Conservation (phyloP, 805 yeast genomes). For the Cyberlindnera saturnus region DNA sequence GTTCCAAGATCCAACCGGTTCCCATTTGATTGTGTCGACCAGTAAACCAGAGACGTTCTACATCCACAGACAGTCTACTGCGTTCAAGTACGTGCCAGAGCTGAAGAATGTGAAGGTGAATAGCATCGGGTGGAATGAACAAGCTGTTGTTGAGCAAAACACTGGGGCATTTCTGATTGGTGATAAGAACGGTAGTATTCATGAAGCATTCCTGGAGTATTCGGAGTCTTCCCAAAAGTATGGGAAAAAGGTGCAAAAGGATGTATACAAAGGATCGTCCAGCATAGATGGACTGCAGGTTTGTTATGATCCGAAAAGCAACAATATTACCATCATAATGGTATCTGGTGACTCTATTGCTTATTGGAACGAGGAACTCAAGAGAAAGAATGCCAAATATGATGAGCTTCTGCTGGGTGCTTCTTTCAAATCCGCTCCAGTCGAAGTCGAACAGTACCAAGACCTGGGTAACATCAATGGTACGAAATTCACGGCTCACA, state of each 20-base stretch:
- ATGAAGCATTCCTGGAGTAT: constrained; percentile 40
- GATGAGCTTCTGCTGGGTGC: constrained; percentile 17
- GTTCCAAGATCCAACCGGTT: constrained; percentile 46
- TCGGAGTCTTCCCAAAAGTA: constrained; percentile 33
- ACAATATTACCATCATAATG: constrained; percentile 14
- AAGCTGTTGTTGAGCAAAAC: constrained; percentile 26
- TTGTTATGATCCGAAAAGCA: constrained; percentile 3
- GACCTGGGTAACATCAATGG: constrained; percentile 28
- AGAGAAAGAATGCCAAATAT: constrained; percentile 16
- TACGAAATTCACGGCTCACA: constrained; percentile 25
- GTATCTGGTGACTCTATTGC: constrained; percentile 27
- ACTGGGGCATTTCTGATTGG: constrained; percentile 47
- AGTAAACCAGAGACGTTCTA: constrained; percentile 41
- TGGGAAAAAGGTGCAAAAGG: constrained; percentile 34
- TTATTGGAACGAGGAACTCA: constrained; percentile 21
- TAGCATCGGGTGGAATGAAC: constrained; percentile 36
- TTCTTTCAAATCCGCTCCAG: constrained; percentile 22
- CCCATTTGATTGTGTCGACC: constrained; percentile 46
- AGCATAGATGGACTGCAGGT: constrained; percentile 25
- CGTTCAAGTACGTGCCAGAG: constrained; percentile 38
- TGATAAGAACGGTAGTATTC: constrained; percentile 40
- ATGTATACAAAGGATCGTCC: constrained; percentile 25
- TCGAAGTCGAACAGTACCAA: constrained; percentile 33
- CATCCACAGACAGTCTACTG: constrained; percentile 34
- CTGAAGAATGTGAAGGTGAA: constrained; percentile 40